These are phyloP conservation scores for Monilinia aucupariae DNA, from an alignment of 2,329 filamentous ascomycete species.

Conservation along the genomic window DNA sequence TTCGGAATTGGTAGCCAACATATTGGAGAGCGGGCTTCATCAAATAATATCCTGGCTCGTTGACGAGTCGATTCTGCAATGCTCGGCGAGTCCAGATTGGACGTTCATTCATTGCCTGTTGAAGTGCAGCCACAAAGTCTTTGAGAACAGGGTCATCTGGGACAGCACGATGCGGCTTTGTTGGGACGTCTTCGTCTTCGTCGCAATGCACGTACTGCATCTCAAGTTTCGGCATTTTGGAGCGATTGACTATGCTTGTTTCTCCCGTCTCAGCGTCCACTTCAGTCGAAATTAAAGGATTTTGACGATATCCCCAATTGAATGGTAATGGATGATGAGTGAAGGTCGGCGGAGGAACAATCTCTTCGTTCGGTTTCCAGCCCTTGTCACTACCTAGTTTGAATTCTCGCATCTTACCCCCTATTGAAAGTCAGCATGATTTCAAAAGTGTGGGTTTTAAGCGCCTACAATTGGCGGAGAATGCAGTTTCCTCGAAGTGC, in stretches of 20 bases:
- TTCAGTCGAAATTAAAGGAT: slow-evolving; percentile 54
- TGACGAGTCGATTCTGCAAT: slow-evolving; percentile 65
- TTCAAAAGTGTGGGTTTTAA: neutral
- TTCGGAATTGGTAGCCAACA: slow-evolving; percentile 86
- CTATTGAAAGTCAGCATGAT: slow-evolving; percentile 36
- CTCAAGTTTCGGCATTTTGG: slow-evolving; percentile 23
- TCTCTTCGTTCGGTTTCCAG: slow-evolving; percentile 55
- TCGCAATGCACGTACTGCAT: slow-evolving; percentile 27
- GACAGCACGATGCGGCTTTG: slow-evolving; percentile 16
- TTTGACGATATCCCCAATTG: slow-evolving; percentile 79
- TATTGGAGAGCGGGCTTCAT: slow-evolving; percentile 76
- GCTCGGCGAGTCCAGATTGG: slow-evolving; percentile 85
- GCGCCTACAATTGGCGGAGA: slow-evolving; percentile 62
- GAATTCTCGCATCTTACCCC: slow-evolving; percentile 58
- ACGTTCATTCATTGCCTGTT: slow-evolving; percentile 61
- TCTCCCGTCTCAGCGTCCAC: slow-evolving; percentile 34
- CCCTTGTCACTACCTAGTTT: slow-evolving; percentile 59
- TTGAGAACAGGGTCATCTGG: slow-evolving; percentile 50
- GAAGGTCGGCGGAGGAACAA: slow-evolving; percentile 76
- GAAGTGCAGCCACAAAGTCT: slow-evolving; percentile 58
- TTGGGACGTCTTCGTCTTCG: slow-evolving; percentile 23
- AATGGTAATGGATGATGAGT: slow-evolving; percentile 70
- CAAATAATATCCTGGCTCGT: slow-evolving; percentile 46
- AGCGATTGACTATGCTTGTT: slow-evolving; percentile 30
- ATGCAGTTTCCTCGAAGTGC: slow-evolving; percentile 63